These are phyloP conservation scores for Chaetothyriales sp. DNA, from an alignment of 2,329 filamentous ascomycete genomes.

Conservation along the genomic window DNA sequence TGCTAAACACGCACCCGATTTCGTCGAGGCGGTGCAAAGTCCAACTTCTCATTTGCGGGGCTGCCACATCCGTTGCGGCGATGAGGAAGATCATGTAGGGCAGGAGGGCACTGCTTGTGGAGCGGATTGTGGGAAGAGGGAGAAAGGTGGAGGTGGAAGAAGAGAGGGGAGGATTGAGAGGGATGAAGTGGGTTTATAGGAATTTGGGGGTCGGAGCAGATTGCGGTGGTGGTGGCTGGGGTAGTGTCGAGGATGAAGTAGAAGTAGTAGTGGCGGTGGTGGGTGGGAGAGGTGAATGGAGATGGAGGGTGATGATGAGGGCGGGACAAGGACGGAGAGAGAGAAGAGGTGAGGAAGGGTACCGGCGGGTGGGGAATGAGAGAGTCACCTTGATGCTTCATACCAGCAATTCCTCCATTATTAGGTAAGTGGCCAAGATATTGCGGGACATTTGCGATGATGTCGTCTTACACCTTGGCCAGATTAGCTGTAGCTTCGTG, in stretches of 20 bases:
- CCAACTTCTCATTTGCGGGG: not conserved
- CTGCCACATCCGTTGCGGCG: constrained; percentile 21
- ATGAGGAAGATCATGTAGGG: constrained; percentile 28
- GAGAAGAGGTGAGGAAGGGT: too few species aligned
- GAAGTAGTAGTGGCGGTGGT: not conserved
- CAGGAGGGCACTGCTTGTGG: constrained; percentile 23
- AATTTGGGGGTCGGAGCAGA: not conserved
- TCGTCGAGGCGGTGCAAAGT: too few species aligned
- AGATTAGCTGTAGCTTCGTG: constrained; percentile 19
- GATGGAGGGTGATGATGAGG: not conserved
- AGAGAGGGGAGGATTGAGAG: not conserved
- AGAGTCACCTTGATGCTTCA: too few species aligned
- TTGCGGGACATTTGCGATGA: constrained; percentile 27
- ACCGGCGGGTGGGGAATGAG: too few species aligned
- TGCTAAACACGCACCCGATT: too few species aligned
- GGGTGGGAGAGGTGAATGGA: not conserved
- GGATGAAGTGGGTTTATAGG: not conserved
- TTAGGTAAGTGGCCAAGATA: constrained; percentile 20
- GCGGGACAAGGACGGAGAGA: too few species aligned
- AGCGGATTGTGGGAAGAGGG: constrained; percentile 19
- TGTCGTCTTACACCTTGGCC: constrained; percentile 23
- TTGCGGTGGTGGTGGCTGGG: not conserved
- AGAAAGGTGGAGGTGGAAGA: not conserved
- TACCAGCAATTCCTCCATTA: too few species aligned
- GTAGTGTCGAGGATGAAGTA: not conserved